Conservation (phyloP, 108 stramenopile genomes). For the Aureococcus anophagefferens region DNA sequence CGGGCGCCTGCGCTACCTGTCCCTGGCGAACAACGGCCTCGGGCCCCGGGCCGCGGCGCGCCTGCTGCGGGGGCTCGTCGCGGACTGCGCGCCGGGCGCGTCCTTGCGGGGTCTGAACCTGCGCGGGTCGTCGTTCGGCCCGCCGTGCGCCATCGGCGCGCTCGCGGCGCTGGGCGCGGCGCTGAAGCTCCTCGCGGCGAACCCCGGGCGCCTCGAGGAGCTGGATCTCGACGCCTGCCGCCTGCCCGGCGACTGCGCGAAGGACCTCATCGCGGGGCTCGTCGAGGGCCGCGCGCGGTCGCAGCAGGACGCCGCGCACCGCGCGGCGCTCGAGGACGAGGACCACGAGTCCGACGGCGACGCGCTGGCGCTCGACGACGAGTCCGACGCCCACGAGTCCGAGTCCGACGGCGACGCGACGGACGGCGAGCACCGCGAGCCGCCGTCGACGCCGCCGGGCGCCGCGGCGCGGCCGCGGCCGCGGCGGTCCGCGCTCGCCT, state of each 20-base stretch:
- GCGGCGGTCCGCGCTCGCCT: no score
- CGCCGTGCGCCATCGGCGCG: background rate
- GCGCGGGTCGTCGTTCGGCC: background rate
- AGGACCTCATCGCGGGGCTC: no score
- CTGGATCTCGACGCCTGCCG: background rate
- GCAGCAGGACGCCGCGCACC: no score
- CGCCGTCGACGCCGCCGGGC: no score
- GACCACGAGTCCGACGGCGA: no score
- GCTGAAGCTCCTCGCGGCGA: background rate
- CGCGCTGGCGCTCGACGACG: no score
- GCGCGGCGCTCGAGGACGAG: no score
- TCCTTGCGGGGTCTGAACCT: background rate
- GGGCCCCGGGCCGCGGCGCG: background rate
- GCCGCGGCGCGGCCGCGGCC: no score
- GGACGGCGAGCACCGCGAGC: no score
- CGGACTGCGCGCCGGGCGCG: background rate
- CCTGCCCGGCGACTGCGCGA: background rate
- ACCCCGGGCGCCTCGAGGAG: background rate
- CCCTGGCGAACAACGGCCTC: background rate
- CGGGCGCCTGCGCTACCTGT: background rate
- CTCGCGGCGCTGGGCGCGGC: background rate
- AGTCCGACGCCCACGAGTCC: no score
- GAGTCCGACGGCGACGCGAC: no score
- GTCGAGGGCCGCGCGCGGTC: no score
- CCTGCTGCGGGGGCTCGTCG: background rate